Percentiles rank a stretch among this genome's conserved stretches.
Conservation (phyloP, 768 basidiomycete genomes). For the Boletus rubescentipes region DNA sequence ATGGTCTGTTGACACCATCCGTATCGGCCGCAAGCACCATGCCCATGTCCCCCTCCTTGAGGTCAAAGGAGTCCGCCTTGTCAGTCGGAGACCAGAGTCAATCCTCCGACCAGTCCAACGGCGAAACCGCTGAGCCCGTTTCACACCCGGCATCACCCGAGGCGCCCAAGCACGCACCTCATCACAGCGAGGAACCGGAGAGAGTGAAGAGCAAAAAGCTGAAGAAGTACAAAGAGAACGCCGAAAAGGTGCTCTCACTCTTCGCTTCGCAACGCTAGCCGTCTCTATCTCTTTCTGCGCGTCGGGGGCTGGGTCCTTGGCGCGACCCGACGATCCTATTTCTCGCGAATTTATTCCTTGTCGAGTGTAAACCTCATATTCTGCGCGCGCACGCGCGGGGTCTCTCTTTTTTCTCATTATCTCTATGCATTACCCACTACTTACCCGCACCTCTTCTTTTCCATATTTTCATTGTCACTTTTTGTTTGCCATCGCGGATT, state of each 20-base stretch:
- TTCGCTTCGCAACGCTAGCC: constrained; percentile 70
- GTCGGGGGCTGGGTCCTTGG: constrained; percentile 27
- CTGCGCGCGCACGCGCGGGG: not conserved
- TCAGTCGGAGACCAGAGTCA: constrained; percentile 72
- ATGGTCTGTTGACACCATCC: constrained; percentile 62
- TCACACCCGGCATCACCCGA: constrained; percentile 29
- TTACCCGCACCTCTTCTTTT: constrained; percentile 20
- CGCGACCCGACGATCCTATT: constrained; percentile 13
- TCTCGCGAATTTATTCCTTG: constrained; percentile 17
- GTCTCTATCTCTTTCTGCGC: constrained; percentile 10
- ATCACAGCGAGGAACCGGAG: constrained; percentile 46
- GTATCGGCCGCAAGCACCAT: constrained; percentile 49
- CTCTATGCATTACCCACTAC: constrained; percentile 31
- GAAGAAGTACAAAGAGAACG: constrained; percentile 85
- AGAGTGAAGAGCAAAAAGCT: constrained; percentile 71
- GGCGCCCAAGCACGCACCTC: constrained; percentile 30
- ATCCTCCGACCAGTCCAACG: constrained; percentile 72
- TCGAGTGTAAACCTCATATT: constrained; percentile 23
- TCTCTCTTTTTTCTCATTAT: constrained; percentile 17
- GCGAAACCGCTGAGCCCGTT: constrained; percentile 36
- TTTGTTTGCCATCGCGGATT: constrained; percentile 13
- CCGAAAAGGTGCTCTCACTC: constrained; percentile 81
- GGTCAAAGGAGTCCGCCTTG: constrained; percentile 75
- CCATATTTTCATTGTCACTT: constrained; percentile 5
- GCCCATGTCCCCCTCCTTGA: constrained; percentile 64